A percentile compares a stretch with the other conserved stretches of the same genome.
These are phyloP conservation scores for Chrysopogon serrulatus DNA, from an alignment of 176 grass and related monocot species.

Conservation along the genomic window DNA sequence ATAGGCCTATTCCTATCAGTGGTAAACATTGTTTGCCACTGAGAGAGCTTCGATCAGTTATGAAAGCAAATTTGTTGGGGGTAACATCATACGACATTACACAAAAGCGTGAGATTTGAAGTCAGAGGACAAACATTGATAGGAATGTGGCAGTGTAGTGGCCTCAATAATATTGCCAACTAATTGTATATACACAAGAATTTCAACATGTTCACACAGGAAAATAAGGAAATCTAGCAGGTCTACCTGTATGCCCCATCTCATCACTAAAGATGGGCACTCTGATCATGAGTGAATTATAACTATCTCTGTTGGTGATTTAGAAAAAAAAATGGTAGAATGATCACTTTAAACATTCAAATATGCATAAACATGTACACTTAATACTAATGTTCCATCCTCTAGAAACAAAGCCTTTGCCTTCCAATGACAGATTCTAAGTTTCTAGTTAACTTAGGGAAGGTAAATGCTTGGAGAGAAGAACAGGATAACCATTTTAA, in stretches of 20 bases:
- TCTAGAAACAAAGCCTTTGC: background rate
- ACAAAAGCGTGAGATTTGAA: background rate
- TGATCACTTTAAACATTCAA: constrained; percentile 15
- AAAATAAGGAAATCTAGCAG: background rate
- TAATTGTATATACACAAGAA: background rate
- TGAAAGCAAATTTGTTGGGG: background rate
- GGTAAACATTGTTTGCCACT: background rate
- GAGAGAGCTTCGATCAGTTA: constrained; percentile 7
- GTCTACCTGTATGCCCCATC: background rate
- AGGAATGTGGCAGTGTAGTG: background rate
- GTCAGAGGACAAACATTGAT: background rate
- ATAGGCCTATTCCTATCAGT: background rate
- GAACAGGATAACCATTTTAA: background rate
- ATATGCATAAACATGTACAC: background rate
- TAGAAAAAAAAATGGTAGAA: background rate
- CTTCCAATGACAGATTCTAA: background rate
- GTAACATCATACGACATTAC: background rate
- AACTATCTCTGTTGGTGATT: background rate
- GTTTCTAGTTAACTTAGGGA: background rate
- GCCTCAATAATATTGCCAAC: background rate
- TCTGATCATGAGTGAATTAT: background rate
- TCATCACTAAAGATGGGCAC: background rate
- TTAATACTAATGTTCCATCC: background rate
- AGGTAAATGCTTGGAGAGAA: background rate
- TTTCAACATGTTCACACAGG: background rate